Base-by-base conservation (phyloP, 148 eudicot species). In the Heliamphora exappendiculata region DNA sequence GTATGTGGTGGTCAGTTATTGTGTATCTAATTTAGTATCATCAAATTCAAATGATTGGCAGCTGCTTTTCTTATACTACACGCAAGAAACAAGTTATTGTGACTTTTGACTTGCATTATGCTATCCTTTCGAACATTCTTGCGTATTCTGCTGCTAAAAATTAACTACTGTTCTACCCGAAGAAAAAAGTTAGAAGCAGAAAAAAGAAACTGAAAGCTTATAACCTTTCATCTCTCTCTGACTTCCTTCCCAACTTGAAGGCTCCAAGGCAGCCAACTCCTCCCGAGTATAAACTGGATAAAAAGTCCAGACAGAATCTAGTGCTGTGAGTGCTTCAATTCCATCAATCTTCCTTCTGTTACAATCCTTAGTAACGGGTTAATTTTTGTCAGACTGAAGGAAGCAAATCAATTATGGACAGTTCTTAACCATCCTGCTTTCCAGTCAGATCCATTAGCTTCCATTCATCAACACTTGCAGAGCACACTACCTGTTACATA, bases 391-490 rank as follows among this genome's bases (percentile, higher is more conserved):
- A 96, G 99, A 55, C 29, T 96, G 82, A 90, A 84, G 81, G 99
- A 96, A 84, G 67, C 82, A 24, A 85, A 87, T 73, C 90, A 84
- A 76, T 33, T 96, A 83, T 81, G 24, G 62, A 68, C 86, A 9
- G 95, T 93, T 71, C 81, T 93, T 42, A 76, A 45, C 66, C 84
- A 86, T 80, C 87, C 91, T n/a, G 83, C 65, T 72, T 93, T 91
- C 82, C 86, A 86, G 76, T 86, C 93, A 0, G 89, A 96, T 76
- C 97, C 99, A 6, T 80, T 96, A 17, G 91, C 80, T 77, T 90
- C 98, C 67, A 88, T 96, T 69, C 86, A 89, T 76, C 87, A 83
- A 78, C 94, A 96, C 72, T 83, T 96, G 80, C 91, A 86, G 78
- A 88, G 80, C 80, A 96, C 94, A 34, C 99, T 91, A 72, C 99